These are phyloP conservation scores for Helicostylum pulchrum DNA, from an alignment of 192 early-diverging fungal genomes.

Conservation along the genomic window DNA sequence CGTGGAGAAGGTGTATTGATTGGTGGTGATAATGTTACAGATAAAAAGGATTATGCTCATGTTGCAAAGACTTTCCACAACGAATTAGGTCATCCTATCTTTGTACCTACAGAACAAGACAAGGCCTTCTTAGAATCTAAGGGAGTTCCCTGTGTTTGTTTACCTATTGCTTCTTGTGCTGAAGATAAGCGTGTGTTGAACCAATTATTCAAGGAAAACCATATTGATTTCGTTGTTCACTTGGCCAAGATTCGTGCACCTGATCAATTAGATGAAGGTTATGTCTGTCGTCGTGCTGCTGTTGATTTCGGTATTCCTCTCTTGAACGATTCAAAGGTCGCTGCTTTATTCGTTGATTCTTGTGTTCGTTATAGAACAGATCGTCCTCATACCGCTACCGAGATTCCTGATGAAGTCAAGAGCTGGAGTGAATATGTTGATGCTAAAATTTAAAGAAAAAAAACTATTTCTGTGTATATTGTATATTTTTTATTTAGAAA, in stretches of 20 bases:
- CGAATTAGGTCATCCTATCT: constrained; percentile 63
- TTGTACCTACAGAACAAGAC: constrained; percentile 63
- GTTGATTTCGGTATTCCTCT: constrained; percentile 96
- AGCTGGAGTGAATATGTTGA: constrained; percentile 69
- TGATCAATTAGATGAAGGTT: constrained; percentile 60
- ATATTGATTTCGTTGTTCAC: constrained; percentile 72
- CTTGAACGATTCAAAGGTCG: constrained; percentile 93
- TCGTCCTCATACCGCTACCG: neutral
- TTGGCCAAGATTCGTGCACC: constrained; percentile 64
- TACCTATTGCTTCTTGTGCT: constrained; percentile 51
- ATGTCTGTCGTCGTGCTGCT: constrained; percentile 87
- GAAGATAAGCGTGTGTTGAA: constrained; percentile 56
- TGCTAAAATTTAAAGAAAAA: constrained; percentile 39
- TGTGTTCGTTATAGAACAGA: constrained; percentile 23
- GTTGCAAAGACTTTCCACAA: constrained; percentile 63
- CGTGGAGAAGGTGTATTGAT: constrained; percentile 67
- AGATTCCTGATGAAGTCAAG: constrained; percentile 63
- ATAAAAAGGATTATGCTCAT: constrained; percentile 64
- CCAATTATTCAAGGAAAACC: constrained; percentile 52
- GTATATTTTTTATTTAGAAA: too few species aligned
- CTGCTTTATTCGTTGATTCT: constrained; percentile 89
- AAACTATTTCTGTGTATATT: too few species aligned
- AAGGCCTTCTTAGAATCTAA: constrained; percentile 41
- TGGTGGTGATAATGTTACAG: constrained; percentile 67
- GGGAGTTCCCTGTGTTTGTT: constrained; percentile 35